These are phyloP conservation scores for Epicoccum nigrum DNA, from an alignment of 2,329 filamentous ascomycete genomes.

Conservation along the genomic window DNA sequence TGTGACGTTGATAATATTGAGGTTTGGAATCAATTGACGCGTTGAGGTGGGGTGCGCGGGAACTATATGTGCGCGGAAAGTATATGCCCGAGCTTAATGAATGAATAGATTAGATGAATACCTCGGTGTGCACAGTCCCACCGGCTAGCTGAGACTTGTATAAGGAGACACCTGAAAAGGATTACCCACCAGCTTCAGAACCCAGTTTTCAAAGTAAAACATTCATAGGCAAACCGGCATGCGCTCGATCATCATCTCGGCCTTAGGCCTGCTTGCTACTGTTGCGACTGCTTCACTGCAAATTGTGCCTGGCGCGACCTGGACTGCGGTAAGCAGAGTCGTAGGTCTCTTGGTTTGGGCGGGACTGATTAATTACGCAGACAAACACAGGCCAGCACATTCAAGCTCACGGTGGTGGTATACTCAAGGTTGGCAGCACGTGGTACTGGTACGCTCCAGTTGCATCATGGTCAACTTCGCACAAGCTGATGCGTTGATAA, in stretches of 20 bases:
- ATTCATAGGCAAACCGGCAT: conserved; percentile 14
- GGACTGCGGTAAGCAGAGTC: conserved; percentile 40
- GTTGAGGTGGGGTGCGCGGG: too few relatives aligned
- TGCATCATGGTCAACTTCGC: not conserved
- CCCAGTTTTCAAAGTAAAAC: not conserved
- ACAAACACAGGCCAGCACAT: conserved; percentile 60
- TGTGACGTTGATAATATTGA: too few relatives aligned
- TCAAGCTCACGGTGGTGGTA: conserved; percentile 70
- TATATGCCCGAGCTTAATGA: too few relatives aligned
- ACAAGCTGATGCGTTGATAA: too few relatives aligned
- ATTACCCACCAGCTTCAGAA: not conserved
- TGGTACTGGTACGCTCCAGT: conserved; percentile 60
- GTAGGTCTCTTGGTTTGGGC: too few relatives aligned
- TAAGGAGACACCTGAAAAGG: not conserved
- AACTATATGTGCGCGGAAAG: too few relatives aligned
- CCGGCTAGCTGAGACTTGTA: not conserved
- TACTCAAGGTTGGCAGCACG: conserved; percentile 63
- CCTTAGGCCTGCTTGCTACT: conserved; percentile 25
- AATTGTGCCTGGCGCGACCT: conserved; percentile 49
- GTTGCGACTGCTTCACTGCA: conserved; percentile 42
- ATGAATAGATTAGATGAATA: not conserved
- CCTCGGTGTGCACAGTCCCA: conserved; percentile 1
- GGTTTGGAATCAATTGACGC: too few relatives aligned
- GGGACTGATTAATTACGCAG: conserved; percentile 23
- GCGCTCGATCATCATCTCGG: conserved; percentile 21